phyloP scores from a whole-genome alignment of 1,139 yeast species.

The Pichiaceae sp. region DNA sequence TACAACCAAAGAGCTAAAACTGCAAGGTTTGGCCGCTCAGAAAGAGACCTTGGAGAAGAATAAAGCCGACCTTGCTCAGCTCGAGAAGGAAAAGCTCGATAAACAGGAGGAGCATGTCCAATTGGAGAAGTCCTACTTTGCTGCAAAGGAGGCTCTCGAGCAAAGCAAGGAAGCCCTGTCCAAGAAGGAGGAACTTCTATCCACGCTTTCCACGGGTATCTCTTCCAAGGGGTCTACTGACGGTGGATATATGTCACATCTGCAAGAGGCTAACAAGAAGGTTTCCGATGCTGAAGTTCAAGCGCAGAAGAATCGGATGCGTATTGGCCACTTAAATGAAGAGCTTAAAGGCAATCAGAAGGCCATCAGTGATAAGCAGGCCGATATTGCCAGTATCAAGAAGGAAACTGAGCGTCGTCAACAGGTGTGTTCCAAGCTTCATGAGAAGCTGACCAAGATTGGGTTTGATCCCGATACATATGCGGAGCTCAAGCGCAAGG shows the following conservation, averaged over 20 bases:
- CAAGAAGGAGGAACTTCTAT: slow-evolving; percentile 69
- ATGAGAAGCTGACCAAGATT: slow-evolving; percentile 36
- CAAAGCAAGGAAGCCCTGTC: slow-evolving; percentile 41
- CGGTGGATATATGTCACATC: slow-evolving; percentile 73
- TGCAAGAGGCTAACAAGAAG: slow-evolving; percentile 54
- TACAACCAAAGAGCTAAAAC: slow-evolving; percentile 52
- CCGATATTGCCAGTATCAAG: slow-evolving; percentile 38
- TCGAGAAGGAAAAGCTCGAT: slow-evolving; percentile 8
- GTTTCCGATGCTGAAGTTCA: slow-evolving; percentile 47
- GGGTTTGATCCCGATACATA: slow-evolving; percentile 55
- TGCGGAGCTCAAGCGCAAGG: slow-evolving; percentile 33
- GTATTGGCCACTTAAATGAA: slow-evolving; percentile 46
- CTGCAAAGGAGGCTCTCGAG: slow-evolving; percentile 35
- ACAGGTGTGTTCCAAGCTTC: slow-evolving; percentile 31
- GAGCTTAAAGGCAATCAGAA: slow-evolving; percentile 47
- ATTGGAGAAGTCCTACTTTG: slow-evolving; percentile 31
- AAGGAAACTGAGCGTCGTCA: slow-evolving; percentile 37
- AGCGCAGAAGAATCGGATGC: slow-evolving; percentile 54
- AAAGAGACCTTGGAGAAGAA: slow-evolving; percentile 5
- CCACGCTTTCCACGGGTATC: slow-evolving; percentile 84
- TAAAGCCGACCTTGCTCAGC: slow-evolving; percentile 14
- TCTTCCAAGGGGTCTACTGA: slow-evolving; percentile 75
- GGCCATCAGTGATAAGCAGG: slow-evolving; percentile 45
- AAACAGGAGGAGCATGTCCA: slow-evolving; percentile 19
- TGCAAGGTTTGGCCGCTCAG: slow-evolving; percentile 24